Evolutionary conservation across 495 filamentous ascomycete species (phyloP).

Genomic region (Neurospora sp.): DNA sequence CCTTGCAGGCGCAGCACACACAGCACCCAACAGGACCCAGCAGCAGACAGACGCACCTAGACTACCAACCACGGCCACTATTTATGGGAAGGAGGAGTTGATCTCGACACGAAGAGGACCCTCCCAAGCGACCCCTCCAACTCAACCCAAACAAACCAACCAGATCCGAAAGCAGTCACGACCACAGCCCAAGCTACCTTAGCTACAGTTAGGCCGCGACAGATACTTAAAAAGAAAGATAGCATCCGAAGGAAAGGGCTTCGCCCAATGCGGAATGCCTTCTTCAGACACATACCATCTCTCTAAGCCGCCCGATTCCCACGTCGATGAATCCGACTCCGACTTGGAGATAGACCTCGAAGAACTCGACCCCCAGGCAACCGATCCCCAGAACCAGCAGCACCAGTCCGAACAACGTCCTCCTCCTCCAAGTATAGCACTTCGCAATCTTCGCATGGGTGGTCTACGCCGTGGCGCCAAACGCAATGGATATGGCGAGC

Average conservation of each 20-base stretch:
- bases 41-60: not conserved
- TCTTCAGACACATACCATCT: conserved; percentile 38
- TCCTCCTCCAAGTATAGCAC: conserved; percentile 49
- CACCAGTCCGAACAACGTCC: conserved; percentile 30
- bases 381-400: conserved; percentile 11
- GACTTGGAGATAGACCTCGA: conserved; percentile 64
- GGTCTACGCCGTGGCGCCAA: conserved; percentile 41
- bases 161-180: not conserved
- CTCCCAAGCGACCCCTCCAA: not conserved
- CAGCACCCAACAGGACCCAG: not conserved
- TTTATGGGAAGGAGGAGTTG: not conserved
- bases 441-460: conserved; percentile 58
- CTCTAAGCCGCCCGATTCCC: conserved; percentile 41
- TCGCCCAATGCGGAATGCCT: conserved; percentile 42
- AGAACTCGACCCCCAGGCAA: conserved; percentile 55
- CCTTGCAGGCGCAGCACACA: not conserved
- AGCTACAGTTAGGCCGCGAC: not conserved
- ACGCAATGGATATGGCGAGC: conserved; percentile 48
- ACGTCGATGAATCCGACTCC: conserved; percentile 46
- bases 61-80: not conserved
- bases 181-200: not conserved
- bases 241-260: conserved; percentile 1
- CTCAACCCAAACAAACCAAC: not conserved
- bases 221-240: not conserved
- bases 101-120: not conserved